phyloP scores from a whole-genome alignment of 106 monocot species.

The Dioscorea zingiberensis region DNA sequence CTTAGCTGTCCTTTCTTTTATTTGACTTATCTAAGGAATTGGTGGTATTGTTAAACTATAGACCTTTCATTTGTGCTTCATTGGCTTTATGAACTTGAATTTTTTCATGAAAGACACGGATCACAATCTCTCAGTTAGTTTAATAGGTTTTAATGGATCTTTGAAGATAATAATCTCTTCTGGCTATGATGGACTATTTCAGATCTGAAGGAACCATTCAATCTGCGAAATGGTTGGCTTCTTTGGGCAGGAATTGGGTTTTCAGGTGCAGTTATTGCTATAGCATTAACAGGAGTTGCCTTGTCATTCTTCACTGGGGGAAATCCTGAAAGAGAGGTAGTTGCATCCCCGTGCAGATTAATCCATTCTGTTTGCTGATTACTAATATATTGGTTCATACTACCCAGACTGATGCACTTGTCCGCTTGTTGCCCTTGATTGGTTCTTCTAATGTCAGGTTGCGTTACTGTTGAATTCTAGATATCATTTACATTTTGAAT shows the following conservation, averaged over 20 bases:
- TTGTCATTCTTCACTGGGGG: conserved; percentile 52
- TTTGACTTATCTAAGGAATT: too few species aligned
- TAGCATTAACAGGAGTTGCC: conserved; percentile 55
- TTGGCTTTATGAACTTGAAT: too few species aligned
- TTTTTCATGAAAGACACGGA: too few species aligned
- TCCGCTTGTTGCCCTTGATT: conserved; percentile 75
- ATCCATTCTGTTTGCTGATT: not conserved
- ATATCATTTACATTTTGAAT: conserved; percentile 1
- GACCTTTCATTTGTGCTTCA: too few species aligned
- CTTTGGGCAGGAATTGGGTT: conserved; percentile 78
- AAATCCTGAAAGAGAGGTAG: conserved; percentile 66
- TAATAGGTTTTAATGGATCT: too few species aligned
- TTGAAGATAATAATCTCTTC: not conserved
- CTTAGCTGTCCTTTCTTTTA: too few species aligned
- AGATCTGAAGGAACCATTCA: conserved; percentile 74
- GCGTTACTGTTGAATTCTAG: not conserved
- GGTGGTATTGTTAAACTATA: too few species aligned
- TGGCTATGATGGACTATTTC: conserved; percentile 9
- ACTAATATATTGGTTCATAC: not conserved
- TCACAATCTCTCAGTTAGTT: too few species aligned
- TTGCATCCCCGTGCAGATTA: not conserved
- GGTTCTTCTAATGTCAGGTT: conserved; percentile 83
- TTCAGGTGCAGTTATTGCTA: conserved; percentile 42
- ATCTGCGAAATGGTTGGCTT: conserved; percentile 77
- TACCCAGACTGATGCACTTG: conserved; percentile 70